Conservation (phyloP, 2,329 filamentous ascomycete species). For the Teratosphaeria epicoccoides region DNA sequence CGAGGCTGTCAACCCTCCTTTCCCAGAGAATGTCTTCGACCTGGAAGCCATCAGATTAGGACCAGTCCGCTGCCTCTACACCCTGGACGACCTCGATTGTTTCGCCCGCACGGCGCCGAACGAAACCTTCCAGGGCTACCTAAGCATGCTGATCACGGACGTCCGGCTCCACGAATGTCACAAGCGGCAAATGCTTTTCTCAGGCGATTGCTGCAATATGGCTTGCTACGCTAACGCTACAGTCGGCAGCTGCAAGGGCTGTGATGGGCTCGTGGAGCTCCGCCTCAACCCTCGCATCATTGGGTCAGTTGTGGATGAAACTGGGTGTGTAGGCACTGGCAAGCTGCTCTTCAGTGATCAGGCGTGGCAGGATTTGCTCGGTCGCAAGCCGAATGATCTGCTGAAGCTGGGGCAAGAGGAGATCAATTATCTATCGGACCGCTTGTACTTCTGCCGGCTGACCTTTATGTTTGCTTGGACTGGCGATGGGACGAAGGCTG, state of each 20-base stretch:
- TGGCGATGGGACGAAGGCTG: constrained; percentile 21
- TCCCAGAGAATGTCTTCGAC: constrained; percentile 29
- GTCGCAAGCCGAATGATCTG: constrained; percentile 35
- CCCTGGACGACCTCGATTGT: constrained; percentile 36
- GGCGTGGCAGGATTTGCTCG: constrained; percentile 45
- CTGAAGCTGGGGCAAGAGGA: constrained; percentile 29
- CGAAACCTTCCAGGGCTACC: constrained; percentile 33
- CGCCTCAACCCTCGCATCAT: constrained; percentile 35
- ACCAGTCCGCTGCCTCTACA: constrained; percentile 29
- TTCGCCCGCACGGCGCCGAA: constrained; percentile 27
- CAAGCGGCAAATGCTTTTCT: constrained; percentile 36
- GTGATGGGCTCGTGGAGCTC: constrained; percentile 27
- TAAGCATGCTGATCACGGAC: constrained; percentile 35
- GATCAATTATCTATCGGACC: constrained; percentile 41
- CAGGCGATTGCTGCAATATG: constrained; percentile 42
- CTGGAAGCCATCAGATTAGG: constrained; percentile 12
- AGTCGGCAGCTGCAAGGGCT: constrained; percentile 31
- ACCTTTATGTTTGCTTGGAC: constrained; percentile 48
- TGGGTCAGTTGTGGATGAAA: constrained; percentile 43
- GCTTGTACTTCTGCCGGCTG: constrained; percentile 42
- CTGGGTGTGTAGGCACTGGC: constrained; percentile 39
- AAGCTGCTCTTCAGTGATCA: constrained; percentile 44
- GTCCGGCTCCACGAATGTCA: constrained; percentile 31
- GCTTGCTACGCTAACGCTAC: constrained; percentile 44
- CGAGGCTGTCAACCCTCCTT: constrained; percentile 41